Conservation (phyloP, 768 basidiomycete genomes). For the Candolleomyces eurysporus region DNA sequence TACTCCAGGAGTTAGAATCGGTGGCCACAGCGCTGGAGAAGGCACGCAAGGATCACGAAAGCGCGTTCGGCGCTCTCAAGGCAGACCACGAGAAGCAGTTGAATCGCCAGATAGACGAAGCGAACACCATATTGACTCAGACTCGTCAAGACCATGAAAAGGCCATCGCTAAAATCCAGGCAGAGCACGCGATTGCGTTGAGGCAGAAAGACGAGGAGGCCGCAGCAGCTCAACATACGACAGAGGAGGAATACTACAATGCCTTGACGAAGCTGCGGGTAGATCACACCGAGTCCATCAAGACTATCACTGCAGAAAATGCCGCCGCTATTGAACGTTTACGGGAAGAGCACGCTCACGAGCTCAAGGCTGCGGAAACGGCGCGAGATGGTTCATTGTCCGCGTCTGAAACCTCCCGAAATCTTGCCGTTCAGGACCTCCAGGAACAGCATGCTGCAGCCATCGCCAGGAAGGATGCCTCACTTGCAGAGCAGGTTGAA, state of each 20-base stretch:
- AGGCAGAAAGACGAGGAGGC: constrained; percentile 63
- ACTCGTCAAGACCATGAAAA: constrained; percentile 56
- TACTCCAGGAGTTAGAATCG: constrained; percentile 44
- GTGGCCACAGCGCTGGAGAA: constrained; percentile 42
- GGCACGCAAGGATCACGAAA: constrained; percentile 57
- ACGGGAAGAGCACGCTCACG: constrained; percentile 73
- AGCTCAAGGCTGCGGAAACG: constrained; percentile 73
- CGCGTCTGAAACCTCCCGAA: constrained; percentile 70
- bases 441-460: constrained; percentile 73
- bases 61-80: constrained; percentile 55
- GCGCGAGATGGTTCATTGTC: constrained; percentile 70
- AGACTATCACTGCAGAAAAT: constrained; percentile 57
- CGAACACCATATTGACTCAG: constrained; percentile 44
- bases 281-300: constrained; percentile 67
- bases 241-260: constrained; percentile 82
- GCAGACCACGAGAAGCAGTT: constrained; percentile 55
- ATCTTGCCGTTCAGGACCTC: constrained; percentile 57
- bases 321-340: constrained; percentile 65
- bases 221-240: constrained; percentile 56
- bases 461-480: constrained; percentile 62
- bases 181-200: constrained; percentile 53
- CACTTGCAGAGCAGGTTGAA: constrained; percentile 64
- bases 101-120: constrained; percentile 52
- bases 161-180: constrained; percentile 41
- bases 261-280: constrained; percentile 72